Conservation (phyloP, 768 basidiomycete species). For the Boletellus sp. region DNA sequence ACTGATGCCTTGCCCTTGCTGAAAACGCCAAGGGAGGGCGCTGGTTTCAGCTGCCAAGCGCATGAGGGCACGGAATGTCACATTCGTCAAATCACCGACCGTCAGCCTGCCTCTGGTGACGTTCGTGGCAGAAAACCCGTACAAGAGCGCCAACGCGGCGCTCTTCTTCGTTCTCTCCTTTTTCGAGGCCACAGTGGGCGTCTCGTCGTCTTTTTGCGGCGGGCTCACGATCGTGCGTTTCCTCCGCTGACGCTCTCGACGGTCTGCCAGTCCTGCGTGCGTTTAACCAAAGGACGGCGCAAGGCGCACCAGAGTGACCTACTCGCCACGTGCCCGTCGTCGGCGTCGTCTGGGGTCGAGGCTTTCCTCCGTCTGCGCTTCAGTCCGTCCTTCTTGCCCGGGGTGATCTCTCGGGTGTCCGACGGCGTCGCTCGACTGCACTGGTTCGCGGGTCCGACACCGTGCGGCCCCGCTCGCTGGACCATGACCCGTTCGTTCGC, state of each 20-base stretch:
- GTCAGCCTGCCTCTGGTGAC: conserved; percentile 36
- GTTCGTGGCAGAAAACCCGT: conserved; percentile 37
- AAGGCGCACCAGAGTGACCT: conserved; percentile 12
- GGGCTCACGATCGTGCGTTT: conserved; percentile 52
- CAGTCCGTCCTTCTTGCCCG: conserved; percentile 19
- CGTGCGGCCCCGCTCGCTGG: not conserved
- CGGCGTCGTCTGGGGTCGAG: conserved; percentile 18
- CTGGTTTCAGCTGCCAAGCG: conserved; percentile 27
- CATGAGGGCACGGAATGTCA: conserved; percentile 1
- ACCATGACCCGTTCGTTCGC: conserved; percentile 10
- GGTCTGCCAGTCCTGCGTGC: conserved; percentile 54
- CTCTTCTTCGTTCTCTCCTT: conserved; percentile 21
- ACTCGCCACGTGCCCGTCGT: conserved; percentile 38
- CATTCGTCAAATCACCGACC: conserved; percentile 15
- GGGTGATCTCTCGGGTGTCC: conserved; percentile 2
- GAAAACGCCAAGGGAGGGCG: conserved; percentile 33
- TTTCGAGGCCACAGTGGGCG: conserved; percentile 1
- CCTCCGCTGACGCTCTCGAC: conserved; percentile 58
- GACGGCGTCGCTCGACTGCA: not conserved
- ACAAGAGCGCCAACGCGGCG: conserved; percentile 34
- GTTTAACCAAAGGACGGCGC: not conserved
- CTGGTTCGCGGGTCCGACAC: not conserved
- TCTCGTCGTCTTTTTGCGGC: conserved; percentile 9
- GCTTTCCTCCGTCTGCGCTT: conserved; percentile 23
- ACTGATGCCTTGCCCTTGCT: conserved; percentile 35